phyloP scores from a whole-genome alignment of 805 yeast genomes.

The Tetrapisispora arboricola region DNA sequence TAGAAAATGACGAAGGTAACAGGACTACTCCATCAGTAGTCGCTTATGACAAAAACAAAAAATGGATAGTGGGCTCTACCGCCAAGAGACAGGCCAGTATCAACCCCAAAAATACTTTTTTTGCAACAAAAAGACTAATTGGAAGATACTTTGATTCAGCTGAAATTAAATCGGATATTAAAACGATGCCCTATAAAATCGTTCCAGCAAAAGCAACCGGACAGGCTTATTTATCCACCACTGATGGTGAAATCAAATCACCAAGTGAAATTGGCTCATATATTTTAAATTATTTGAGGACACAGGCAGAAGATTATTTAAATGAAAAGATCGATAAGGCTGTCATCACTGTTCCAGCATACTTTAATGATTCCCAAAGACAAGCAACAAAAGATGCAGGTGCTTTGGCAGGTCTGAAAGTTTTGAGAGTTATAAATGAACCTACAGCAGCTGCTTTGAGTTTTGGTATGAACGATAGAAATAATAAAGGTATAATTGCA shows the following conservation, averaged over 20 bases:
- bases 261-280: slow-evolving; percentile 67
- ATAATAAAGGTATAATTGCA: slow-evolving; percentile 32
- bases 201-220: slow-evolving; percentile 45
- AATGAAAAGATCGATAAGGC: slow-evolving; percentile 51
- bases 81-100: slow-evolving; percentile 72
- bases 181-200: slow-evolving; percentile 53
- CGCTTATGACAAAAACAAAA: slow-evolving; percentile 40
- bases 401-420: slow-evolving; percentile 61
- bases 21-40: slow-evolving; percentile 76
- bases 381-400: slow-evolving; percentile 81
- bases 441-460: slow-evolving; percentile 85
- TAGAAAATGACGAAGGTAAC: slow-evolving; percentile 66
- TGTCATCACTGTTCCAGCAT: slow-evolving; percentile 78
- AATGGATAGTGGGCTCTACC: slow-evolving; percentile 49
- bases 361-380: slow-evolving; percentile 72
- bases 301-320: slow-evolving; percentile 50
- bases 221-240: slow-evolving; percentile 52
- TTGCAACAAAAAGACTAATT: slow-evolving; percentile 72
- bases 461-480: slow-evolving; percentile 49
- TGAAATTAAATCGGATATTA: slow-evolving; percentile 60
- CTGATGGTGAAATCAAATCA: slow-evolving; percentile 36
- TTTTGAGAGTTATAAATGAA: slow-evolving; percentile 67
- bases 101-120: slow-evolving; percentile 69
- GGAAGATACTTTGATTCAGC: slow-evolving; percentile 61
- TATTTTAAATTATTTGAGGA: slow-evolving; percentile 54